Evolutionary conservation across 1,284 basidiomycete genomes (phyloP), one percentile per base, ranked within the genome.

Genomic region (Termitomyces sp.): DNA sequence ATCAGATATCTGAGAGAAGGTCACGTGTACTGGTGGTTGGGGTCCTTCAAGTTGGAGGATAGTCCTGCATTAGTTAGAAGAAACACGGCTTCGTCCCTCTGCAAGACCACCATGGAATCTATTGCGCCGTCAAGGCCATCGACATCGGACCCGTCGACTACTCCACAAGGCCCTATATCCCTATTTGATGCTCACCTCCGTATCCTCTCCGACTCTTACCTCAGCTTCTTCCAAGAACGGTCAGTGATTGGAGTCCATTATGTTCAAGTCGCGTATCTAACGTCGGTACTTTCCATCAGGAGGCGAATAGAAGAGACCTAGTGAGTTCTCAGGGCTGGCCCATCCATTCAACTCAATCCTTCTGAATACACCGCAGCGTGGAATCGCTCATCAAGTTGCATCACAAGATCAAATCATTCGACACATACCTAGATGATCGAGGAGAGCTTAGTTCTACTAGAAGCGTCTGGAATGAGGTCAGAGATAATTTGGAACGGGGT

Each of bases 171-270:
- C 5, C 86, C 87, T 5, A 68, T 88, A 40, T 77, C 82, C 0
- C 71, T 83, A 48, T 91, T 90, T 63, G 88, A 91, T 51, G 67
- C 76, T 35, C 83, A 91, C 60, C 79, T 91, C 35, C 80, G 73
- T 56, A 74, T 83, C 56, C 66, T 91, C 45, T 75, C 80, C 30
- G 88, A 91, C 60, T 87, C 86, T 8, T 91, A 91, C 66, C 77
- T 93, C 58, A 73, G 64, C 57, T 93, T 93, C 75, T 93, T 93
- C 70, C 79, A 83, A 66, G 92, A 94, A 74, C 78, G 91, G 91
- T 89, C 62, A 62, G 81, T 67, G 38, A 33, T 54, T 30, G 14
- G 24, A 47, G 57, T 44, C 54, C 37, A 55, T 57, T 47, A 54
- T 54, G 62, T 55, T 51, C 50, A 54, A 55, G 55, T 60, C 57